Percentiles rank a stretch among this genome's conserved stretches.
These are phyloP conservation scores for Myxozyma sirexii DNA, from an alignment of 805 yeast genomes.

Conservation along the genomic window DNA sequence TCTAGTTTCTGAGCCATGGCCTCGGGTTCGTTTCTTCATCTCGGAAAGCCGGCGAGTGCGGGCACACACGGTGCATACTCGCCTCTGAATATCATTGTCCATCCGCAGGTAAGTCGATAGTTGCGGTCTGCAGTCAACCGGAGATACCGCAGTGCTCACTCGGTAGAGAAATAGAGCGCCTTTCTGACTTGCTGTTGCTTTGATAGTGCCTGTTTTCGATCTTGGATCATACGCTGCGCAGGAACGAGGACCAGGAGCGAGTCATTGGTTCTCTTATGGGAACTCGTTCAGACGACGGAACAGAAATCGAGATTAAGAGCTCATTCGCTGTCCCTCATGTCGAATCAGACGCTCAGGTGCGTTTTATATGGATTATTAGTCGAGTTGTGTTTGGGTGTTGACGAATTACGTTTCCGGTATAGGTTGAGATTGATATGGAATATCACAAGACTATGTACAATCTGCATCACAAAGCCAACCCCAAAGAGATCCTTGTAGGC, in stretches of 20 bases:
- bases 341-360: conserved; percentile 66
- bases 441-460: conserved; percentile 71
- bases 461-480: conserved; percentile 74
- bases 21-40: conserved; percentile 31
- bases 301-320: conserved; percentile 68
- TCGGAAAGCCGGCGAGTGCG: conserved; percentile 29
- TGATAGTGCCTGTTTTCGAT: conserved; percentile 57
- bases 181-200: neutral
- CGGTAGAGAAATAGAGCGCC: neutral
- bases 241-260: conserved; percentile 53
- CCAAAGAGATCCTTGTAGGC: conserved; percentile 76
- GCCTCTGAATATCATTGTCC: conserved; percentile 35
- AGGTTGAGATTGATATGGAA: conserved; percentile 71
- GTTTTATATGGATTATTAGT: neutral
- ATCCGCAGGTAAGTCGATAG: conserved; percentile 32
- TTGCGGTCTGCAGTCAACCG: neutral
- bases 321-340: conserved; percentile 81
- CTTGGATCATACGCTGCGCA: conserved; percentile 68
- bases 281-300: conserved; percentile 78
- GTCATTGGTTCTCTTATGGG: conserved; percentile 85
- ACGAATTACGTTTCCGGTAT: neutral
- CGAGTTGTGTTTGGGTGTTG: neutral
- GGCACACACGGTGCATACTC: conserved; percentile 7
- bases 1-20: neutral
- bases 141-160: neutral